A percentile compares a stretch with the other conserved stretches of the same genome.
Evolutionary conservation across 768 basidiomycete genomes (phyloP).

Genomic region (Cubamyces lactineus): DNA sequence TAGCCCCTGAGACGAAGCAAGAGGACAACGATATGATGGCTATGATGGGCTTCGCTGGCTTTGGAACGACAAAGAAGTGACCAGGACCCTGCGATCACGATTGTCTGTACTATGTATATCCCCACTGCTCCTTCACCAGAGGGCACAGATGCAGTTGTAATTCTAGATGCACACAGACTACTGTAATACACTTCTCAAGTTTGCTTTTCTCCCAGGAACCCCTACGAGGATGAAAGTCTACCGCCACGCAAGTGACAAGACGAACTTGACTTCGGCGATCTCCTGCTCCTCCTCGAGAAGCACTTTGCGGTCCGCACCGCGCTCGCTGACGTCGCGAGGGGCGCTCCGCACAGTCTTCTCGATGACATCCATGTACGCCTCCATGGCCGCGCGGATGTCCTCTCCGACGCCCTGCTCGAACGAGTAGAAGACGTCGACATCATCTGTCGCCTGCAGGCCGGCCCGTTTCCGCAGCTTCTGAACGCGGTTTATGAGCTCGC

Average conservation of each 20-base stretch:
- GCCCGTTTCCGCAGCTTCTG: constrained; percentile 97
- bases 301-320: constrained; percentile 49
- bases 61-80: constrained; percentile 85
- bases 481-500: constrained; percentile 90
- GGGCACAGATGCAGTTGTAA: constrained; percentile 33
- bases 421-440: constrained; percentile 84
- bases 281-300: constrained; percentile 89
- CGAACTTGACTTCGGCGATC: constrained; percentile 77
- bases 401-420: constrained; percentile 71
- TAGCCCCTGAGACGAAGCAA: constrained; percentile 39
- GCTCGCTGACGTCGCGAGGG: constrained; percentile 61
- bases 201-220: constrained; percentile 8
- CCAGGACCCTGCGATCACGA: background rate
- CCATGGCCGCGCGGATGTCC: constrained; percentile 67
- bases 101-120: constrained; percentile 9
- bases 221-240: constrained; percentile 39
- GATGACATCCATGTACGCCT: constrained; percentile 69
- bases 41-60: constrained; percentile 93
- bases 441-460: constrained; percentile 92
- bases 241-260: constrained; percentile 63
- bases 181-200: constrained; percentile 36
- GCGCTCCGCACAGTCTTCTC: constrained; percentile 73
- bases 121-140: background rate
- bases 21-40: constrained; percentile 69
- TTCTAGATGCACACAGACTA: constrained; percentile 36